Percentiles rank a stretch among this genome's conserved stretches.
Evolutionary conservation across 139 green algal species (phyloP).

Genomic region (Chlorella sp.): DNA sequence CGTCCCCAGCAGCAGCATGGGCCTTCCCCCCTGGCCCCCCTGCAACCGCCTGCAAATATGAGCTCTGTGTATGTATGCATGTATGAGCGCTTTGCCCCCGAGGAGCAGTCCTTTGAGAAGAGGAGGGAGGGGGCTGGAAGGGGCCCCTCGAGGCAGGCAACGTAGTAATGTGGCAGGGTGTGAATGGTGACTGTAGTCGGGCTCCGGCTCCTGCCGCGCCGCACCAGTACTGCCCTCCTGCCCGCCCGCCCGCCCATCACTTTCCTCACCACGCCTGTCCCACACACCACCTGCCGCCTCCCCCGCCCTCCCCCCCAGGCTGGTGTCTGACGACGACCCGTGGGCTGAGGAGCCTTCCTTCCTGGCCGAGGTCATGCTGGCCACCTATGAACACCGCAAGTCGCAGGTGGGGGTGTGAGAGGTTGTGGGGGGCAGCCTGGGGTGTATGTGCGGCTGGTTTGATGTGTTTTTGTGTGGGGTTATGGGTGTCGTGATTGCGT

Average conservation of each 20-base stretch:
- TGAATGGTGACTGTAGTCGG: background rate
- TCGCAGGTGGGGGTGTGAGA: conserved; percentile 28
- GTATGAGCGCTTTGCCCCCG: too few species aligned
- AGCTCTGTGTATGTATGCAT: too few species aligned
- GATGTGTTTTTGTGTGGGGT: too few species aligned
- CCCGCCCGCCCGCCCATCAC: background rate
- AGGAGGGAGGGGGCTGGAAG: too few species aligned
- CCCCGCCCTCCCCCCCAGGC: conserved; percentile 41
- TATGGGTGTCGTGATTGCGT: background rate
- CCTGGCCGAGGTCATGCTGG: conserved; percentile 83
- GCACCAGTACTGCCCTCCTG: background rate
- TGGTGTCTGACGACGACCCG: conserved; percentile 81
- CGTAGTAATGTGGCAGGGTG: background rate
- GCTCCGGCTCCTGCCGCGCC: background rate
- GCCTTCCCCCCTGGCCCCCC: too few species aligned
- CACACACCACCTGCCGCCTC: background rate
- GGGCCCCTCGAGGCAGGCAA: background rate
- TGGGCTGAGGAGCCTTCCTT: conserved; percentile 73
- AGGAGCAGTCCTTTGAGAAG: too few species aligned
- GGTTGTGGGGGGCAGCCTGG: background rate
- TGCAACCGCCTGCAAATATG: too few species aligned
- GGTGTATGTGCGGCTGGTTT: background rate
- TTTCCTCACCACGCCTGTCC: background rate
- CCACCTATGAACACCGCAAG: conserved; percentile 75
- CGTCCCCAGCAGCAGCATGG: too few species aligned